Evolutionary conservation across 805 yeast genomes (phyloP), one percentile per base, ranked within the genome.

Genomic region (Saccharomycopsis selenospora): DNA sequence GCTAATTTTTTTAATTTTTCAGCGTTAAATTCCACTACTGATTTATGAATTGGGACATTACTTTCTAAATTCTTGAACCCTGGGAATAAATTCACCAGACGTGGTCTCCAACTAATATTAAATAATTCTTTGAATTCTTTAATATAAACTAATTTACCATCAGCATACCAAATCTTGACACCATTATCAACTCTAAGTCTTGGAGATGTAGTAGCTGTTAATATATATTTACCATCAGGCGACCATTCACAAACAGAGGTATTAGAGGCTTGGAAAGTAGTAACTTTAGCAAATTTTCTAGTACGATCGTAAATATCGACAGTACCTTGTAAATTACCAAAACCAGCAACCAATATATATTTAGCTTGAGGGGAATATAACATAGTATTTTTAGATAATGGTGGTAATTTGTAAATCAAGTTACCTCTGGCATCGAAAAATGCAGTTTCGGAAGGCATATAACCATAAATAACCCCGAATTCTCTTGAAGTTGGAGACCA

Each of bases 171-270:
- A 59, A 93, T 73, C 66, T 87, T 86, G 58, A 84, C 81, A 52
- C 97, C 91, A 64, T 93, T 93, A 67, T 95, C 99, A 38, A 93
- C 99, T 61, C 99, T 80, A 58, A 93, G 76, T 59, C 99, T 77
- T 55, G 99, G 99, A 18, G 96, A 80, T 0, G 98, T 93, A 3
- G 98, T 95, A 17, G 99, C 98, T 13, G 98, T 91, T 65, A 93
- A 69, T 50, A 93, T 80, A 61, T 75, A 89, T 60, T 93, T 80
- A 33, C 99, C 98, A 67, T 93, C 95, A 7, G 99, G 99, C 2
- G 95, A 82, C 99, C 99, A 93, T 64, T 86, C 87, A 65, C 96
- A 91, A 41, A 84, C 95, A n/a, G 95, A 83, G 13, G 98, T 89
- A 69, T 93, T 95, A 41, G 96, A 70, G 11, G 98, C 99, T 61